Evolutionary conservation across 345 rosid genomes (phyloP).

Genomic region (Eucalyptus pumila): DNA sequence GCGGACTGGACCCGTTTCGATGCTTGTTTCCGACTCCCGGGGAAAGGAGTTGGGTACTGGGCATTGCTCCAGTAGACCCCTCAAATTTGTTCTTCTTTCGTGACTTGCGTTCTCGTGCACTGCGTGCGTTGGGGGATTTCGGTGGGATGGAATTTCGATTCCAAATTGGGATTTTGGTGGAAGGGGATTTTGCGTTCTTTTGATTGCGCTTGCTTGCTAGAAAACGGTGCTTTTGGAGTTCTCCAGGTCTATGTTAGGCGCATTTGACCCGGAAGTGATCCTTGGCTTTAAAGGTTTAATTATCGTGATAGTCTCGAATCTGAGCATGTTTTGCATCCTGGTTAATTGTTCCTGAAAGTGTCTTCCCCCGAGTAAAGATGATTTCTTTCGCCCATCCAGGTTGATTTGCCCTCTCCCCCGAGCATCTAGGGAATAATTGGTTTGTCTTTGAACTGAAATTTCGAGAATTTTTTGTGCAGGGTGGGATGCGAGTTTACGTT

Average conservation of each 20-base stretch:
- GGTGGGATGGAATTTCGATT: neutral
- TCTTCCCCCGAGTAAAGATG: neutral
- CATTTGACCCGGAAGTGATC: neutral
- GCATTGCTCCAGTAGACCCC: neutral
- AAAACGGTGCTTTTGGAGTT: neutral
- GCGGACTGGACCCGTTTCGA: neutral
- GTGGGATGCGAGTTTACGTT: constrained; percentile 62
- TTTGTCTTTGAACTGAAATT: neutral
- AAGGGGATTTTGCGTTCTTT: neutral
- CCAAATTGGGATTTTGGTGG: neutral
- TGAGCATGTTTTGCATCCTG: neutral
- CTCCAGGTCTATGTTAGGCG: neutral
- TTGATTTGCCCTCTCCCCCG: neutral
- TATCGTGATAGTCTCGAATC: neutral
- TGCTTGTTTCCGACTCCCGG: neutral
- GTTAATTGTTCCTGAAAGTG: neutral
- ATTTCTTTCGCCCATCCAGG: neutral
- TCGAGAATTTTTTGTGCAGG: constrained; percentile 34
- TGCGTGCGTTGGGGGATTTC: neutral
- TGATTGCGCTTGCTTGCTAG: neutral
- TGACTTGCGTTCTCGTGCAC: neutral
- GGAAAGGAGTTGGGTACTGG: neutral
- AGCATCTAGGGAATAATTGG: neutral
- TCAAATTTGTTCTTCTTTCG: neutral
- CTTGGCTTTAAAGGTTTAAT: neutral